Base-by-base conservation (phyloP, 129 eudicot genomes). In the Helichrysum umbraculigerum region DNA sequence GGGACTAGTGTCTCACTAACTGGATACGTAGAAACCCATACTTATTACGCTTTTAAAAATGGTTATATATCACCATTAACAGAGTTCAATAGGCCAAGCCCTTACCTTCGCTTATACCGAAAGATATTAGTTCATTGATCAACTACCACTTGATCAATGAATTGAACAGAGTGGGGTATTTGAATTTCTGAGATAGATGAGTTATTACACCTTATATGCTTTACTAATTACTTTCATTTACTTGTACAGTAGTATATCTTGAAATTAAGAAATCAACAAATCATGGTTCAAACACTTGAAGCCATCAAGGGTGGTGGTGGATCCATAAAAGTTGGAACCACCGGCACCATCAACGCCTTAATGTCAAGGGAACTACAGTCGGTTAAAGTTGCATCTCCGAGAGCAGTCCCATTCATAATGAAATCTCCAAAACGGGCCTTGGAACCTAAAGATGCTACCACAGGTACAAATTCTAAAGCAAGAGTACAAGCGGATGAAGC, bases 241-340 rank as follows among this genome's bases (percentile, higher is more conserved):
- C 44, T 52, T 73, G 25, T 71, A 72, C 57, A 8, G 8, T 58
- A 60, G 52, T 34, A 56, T 42, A 51, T 33, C 21, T 37, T 37
- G 42, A 59, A 21, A 30, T 35, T 28, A 28, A 29, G 9, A 20
- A 30, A 44, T 78, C n/a, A n/a, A 70, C 32, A 56, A 82, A 81
- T 66, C 76, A 92, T 92, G 97, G 97, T 68, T 76, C 88, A 82
- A 61, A 87, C 91, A 66, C 76, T 88, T 47, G 98, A 94, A 86
- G 90, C 90, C 33, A 89, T 94, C 76, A 91, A 76, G 80, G 97
- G 98, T 25, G 97, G 97, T 42, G 98, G 97, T 71, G 98, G 98
- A 32, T 94, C 98, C 30, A 81, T 94, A 41, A 91, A 87, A 85
- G 94, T 94, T 52, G 98, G 98, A 65, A 82, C 91, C 29, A 87